phyloP scores from a whole-genome alignment of 75 land plant species.

The Cryptomeria japonica region DNA sequence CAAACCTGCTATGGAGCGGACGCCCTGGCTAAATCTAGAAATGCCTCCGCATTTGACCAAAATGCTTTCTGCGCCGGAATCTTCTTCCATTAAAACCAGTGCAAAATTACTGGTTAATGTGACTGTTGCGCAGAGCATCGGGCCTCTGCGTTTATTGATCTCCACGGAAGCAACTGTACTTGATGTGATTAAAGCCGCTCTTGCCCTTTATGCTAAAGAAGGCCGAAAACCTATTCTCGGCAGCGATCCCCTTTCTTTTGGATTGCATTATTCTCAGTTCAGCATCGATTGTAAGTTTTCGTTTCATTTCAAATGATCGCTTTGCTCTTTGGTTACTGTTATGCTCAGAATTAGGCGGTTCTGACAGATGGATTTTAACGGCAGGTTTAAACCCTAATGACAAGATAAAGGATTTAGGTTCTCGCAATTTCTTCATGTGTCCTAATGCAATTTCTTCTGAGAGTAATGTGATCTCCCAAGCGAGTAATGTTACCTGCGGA shows the following conservation, averaged over 20 bases:
- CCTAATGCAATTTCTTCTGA: neutral
- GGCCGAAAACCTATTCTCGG: neutral
- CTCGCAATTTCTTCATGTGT: conserved; percentile 11
- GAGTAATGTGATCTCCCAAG: neutral
- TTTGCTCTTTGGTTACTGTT: neutral
- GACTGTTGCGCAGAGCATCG: conserved; percentile 7
- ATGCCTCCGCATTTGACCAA: neutral
- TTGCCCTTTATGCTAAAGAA: neutral
- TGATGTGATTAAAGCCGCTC: conserved; percentile 1
- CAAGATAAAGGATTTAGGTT: conserved; percentile 4
- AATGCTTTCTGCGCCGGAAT: neutral
- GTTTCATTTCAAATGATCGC: neutral
- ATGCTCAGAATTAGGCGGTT: neutral
- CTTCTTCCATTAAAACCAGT: too few relatives aligned
- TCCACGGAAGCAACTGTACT: neutral
- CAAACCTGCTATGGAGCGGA: neutral
- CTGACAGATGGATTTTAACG: neutral
- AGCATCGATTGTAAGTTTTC: conserved; percentile 2
- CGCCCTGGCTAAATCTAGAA: neutral
- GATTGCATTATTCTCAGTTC: conserved; percentile 9
- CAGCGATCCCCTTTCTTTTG: neutral
- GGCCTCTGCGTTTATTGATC: neutral
- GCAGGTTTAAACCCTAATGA: conserved; percentile 9
- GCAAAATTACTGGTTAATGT: neutral
- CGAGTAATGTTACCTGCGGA: neutral